Conservation (phyloP, 345 rosid species). For the Arabidopsis arenosa region DNA sequence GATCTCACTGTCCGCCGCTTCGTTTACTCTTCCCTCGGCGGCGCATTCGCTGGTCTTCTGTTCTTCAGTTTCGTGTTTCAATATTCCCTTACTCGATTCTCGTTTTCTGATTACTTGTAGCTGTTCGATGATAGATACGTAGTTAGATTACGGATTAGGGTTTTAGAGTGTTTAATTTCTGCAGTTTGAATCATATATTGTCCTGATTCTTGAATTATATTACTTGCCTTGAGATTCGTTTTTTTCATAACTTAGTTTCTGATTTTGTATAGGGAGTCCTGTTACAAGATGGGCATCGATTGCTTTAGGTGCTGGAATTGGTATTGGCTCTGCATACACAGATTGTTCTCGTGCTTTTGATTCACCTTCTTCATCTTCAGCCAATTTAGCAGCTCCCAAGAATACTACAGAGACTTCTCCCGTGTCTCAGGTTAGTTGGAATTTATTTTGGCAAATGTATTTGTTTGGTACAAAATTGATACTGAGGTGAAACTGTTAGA, state of each 20-base stretch:
- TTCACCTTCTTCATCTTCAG: constrained; percentile 44
- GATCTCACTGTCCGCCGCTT: constrained; percentile 86
- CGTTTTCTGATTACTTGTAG: not conserved
- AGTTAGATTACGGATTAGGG: constrained; percentile 18
- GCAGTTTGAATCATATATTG: not conserved
- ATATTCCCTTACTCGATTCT: not conserved
- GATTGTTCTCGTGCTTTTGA: constrained; percentile 45
- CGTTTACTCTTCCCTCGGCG: constrained; percentile 81
- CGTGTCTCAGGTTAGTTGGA: constrained; percentile 53
- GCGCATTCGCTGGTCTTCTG: constrained; percentile 84
- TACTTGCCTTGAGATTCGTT: not conserved
- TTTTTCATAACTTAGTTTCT: not conserved
- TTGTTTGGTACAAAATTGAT: constrained; percentile 2
- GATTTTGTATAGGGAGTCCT: constrained; percentile 35
- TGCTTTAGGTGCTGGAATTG: constrained; percentile 47
- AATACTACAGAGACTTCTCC: constrained; percentile 43
- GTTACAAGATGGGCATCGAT: constrained; percentile 44
- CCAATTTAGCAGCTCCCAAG: constrained; percentile 50
- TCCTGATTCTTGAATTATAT: no score
- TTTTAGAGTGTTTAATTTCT: constrained; percentile 3
- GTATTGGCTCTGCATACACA: constrained; percentile 46
- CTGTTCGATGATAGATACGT: not conserved
- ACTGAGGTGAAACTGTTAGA: not conserved
- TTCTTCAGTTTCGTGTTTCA: constrained; percentile 63
- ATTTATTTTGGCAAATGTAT: not conserved